These are phyloP conservation scores for Neurospora tetraspora DNA, from an alignment of 495 filamentous ascomycete species.

Conservation along the genomic window DNA sequence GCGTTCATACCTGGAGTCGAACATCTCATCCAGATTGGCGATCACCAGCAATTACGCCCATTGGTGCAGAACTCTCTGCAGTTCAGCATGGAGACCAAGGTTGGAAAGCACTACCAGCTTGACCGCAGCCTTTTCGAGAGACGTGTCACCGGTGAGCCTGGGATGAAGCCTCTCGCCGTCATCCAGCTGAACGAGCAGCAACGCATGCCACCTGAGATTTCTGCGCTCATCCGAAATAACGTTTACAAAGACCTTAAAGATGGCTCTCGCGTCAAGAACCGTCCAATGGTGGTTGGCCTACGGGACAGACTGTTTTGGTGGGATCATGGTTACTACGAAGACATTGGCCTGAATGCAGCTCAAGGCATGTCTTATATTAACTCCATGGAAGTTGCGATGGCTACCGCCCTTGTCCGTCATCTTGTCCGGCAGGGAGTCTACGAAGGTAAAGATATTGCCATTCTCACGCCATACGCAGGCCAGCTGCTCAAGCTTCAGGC, in stretches of 20 bases:
- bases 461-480: constrained; percentile 67
- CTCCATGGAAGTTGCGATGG: constrained; percentile 57
- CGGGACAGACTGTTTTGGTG: constrained; percentile 62
- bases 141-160: constrained; percentile 13
- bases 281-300: constrained; percentile 58
- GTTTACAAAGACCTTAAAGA: constrained; percentile 61
- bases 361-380: constrained; percentile 55
- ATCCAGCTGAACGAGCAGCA: constrained; percentile 45
- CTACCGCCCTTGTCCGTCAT: constrained; percentile 55
- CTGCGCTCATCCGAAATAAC: constrained; percentile 42
- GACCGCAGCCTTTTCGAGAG: constrained; percentile 24
- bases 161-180: constrained; percentile 17
- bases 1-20: constrained; percentile 60
- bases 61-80: constrained; percentile 20
- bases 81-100: constrained; percentile 14
- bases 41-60: constrained; percentile 65
- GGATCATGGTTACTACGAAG: constrained; percentile 53
- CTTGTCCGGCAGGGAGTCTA: constrained; percentile 64
- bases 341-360: constrained; percentile 27
- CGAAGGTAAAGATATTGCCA: constrained; percentile 55
- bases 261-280: constrained; percentile 34
- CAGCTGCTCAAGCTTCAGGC: constrained; percentile 55
- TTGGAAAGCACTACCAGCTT: constrained; percentile 12
- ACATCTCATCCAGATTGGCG: constrained; percentile 70
- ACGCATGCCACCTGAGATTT: constrained; percentile 56